Percentiles rank a stretch among this genome's conserved stretches.
These are phyloP conservation scores for Globisporangium barbulae DNA, from an alignment of 352 stramenopile genomes.

Conservation along the genomic window DNA sequence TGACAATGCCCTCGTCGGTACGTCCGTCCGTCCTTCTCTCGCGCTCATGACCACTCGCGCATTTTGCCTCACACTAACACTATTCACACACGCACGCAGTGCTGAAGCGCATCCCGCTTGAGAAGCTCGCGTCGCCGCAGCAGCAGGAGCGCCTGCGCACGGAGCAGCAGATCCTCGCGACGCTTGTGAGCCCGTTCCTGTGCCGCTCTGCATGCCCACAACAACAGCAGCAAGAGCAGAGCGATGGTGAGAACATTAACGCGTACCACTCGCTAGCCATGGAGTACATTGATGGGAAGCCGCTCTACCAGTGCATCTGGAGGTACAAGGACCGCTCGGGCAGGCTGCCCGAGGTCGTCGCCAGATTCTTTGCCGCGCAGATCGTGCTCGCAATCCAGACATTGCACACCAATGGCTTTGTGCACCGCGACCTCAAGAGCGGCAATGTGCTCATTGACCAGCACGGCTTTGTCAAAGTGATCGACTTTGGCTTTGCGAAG, in stretches of 20 bases:
- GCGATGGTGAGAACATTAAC: slow-evolving; percentile 20
- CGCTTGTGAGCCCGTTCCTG: slow-evolving; percentile 42
- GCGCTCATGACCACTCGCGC: background rate
- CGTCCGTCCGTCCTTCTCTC: background rate
- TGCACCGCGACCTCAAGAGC: slow-evolving; percentile 83
- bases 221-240: background rate
- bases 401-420: slow-evolving; percentile 46
- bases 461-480: slow-evolving; percentile 45
- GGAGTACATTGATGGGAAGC: slow-evolving; percentile 56
- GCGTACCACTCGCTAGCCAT: slow-evolving; percentile 33
- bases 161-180: slow-evolving; percentile 47
- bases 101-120: slow-evolving; percentile 51
- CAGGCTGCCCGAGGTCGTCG: slow-evolving; percentile 47
- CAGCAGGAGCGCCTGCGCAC: slow-evolving; percentile 39
- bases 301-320: slow-evolving; percentile 75
- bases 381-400: slow-evolving; percentile 56
- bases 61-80: background rate
- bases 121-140: slow-evolving; percentile 29
- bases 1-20: slow-evolving; percentile 32
- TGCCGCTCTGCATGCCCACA: slow-evolving; percentile 28
- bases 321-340: slow-evolving; percentile 28
- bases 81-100: slow-evolving; percentile 22
- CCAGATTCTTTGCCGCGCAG: slow-evolving; percentile 63
- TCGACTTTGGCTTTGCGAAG: slow-evolving; percentile 77
- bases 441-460: slow-evolving; percentile 61